A percentile compares a stretch with the other conserved stretches of the same genome.
Conservation (phyloP, 257 asterid genomes). For the Perilla frutescens region DNA sequence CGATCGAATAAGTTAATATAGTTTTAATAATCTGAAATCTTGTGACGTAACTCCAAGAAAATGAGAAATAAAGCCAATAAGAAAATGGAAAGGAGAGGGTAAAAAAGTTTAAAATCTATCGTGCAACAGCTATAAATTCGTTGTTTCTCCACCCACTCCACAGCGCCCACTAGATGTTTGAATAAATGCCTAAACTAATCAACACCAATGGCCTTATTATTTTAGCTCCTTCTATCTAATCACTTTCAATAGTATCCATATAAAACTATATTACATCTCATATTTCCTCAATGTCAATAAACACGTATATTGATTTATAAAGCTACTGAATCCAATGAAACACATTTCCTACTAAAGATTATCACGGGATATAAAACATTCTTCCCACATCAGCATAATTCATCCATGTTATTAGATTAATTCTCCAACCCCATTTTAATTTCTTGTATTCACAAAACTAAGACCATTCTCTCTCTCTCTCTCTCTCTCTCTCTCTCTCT, state of each 20-base stretch:
- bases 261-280: no score
- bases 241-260: background rate
- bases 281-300: no score
- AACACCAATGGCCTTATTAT: constrained; percentile 12
- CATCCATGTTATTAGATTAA: background rate
- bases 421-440: no score
- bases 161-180: constrained; percentile 37
- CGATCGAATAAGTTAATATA: no score
- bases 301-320: no score
- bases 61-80: background rate
- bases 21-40: no score
- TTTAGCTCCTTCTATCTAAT: constrained; percentile 34
- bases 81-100: background rate
- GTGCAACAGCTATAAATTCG: constrained; percentile 8
- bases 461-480: background rate
- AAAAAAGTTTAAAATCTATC: background rate
- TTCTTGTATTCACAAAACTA: no score
- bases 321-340: no score
- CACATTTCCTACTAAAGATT: no score
- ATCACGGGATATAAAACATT: background rate
- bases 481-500: background rate
- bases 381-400: constrained; percentile 23
- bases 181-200: constrained; percentile 8
- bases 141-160: constrained; percentile 61
- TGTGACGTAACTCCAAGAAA: constrained; percentile 19